These are phyloP conservation scores for Fusarium newnesense DNA, from an alignment of 2,329 filamentous ascomycete species.

Conservation along the genomic window DNA sequence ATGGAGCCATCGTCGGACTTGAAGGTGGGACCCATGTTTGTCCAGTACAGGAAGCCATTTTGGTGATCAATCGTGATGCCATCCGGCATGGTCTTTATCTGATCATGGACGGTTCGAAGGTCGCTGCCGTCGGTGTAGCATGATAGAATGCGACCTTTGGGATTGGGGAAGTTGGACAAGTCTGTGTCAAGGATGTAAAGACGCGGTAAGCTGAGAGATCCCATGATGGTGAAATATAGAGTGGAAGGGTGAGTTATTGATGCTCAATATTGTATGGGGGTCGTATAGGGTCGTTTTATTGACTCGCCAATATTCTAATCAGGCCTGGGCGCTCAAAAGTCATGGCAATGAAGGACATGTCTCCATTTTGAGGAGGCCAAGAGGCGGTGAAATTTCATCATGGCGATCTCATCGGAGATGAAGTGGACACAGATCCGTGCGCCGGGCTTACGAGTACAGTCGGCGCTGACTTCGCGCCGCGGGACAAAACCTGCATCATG, in stretches of 20 bases:
- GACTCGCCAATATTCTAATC: not conserved
- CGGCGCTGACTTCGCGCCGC: not conserved
- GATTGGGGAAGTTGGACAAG: not conserved
- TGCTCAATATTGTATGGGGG: too few relatives aligned
- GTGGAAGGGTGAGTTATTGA: too few relatives aligned
- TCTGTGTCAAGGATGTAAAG: constrained; percentile 6
- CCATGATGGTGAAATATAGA: not conserved
- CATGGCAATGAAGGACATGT: not conserved
- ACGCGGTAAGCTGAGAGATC: not conserved
- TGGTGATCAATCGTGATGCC: not conserved
- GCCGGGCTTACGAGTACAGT: not conserved
- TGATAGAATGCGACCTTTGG: not conserved
- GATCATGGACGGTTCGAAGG: not conserved
- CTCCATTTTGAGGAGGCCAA: not conserved
- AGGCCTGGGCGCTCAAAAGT: not conserved
- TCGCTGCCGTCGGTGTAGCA: not conserved
- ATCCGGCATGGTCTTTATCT: constrained; percentile 4
- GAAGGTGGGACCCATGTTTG: constrained; percentile 1
- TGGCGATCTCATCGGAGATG: not conserved
- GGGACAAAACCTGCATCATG: not conserved
- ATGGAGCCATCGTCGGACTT: constrained; percentile 11
- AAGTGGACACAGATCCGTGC: constrained; percentile 1
- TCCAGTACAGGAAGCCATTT: constrained; percentile 3
- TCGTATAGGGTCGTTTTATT: too few relatives aligned
- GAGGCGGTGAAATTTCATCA: constrained; percentile 1